A percentile compares a stretch with the other conserved stretches of the same genome.
phyloP scores from a whole-genome alignment of 306 rosid genomes.

The apple (Malus domestica) region ASM211411v1 NC_041803.1:6789501-6790000 shows the following conservation, averaged over 20 bases:
- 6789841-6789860: not conserved
- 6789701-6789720: constrained; percentile 25
- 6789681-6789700: constrained; percentile 31
- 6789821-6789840: not conserved
- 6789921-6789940: not conserved
- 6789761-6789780: not conserved
- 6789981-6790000: not conserved
- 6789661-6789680: constrained; percentile 36
- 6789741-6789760: not conserved
- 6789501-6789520: constrained; percentile 82
- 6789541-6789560: constrained; percentile 50
- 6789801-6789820: not conserved
- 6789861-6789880: not conserved
- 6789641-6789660: constrained; percentile 28
- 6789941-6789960: not conserved
- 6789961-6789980: not conserved
- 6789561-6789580: constrained; percentile 24
- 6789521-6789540: constrained; percentile 51
- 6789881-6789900: not conserved
- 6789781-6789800: not conserved
- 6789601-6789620: constrained; percentile 31
- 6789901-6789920: not conserved
- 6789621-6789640: constrained; percentile 57
- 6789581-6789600: constrained; percentile 21
- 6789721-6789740: not conserved